Evolutionary conservation across 2,329 filamentous ascomycete genomes (phyloP).

Genomic region (Sporothrix mexicana): DNA sequence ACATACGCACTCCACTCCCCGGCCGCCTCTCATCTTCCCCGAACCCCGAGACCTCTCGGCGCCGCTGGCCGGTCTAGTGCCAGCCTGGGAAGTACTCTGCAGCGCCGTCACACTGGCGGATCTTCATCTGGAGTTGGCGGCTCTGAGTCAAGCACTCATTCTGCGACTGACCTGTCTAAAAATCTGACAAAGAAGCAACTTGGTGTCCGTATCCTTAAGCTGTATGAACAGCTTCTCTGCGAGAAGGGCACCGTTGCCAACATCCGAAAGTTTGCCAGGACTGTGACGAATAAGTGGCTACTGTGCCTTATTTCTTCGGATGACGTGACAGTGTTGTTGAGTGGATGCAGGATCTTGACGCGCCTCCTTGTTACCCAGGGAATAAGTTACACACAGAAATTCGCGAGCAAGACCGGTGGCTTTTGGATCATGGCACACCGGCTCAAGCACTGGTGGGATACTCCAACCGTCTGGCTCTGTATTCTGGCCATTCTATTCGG

Average conservation of each 20-base stretch:
- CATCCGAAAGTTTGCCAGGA: conserved; percentile 87
- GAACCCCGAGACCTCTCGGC: conserved; percentile 55
- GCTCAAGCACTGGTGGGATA: conserved; percentile 86
- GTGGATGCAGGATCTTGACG: conserved; percentile 82
- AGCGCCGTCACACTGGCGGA: conserved; percentile 29
- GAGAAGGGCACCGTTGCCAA: conserved; percentile 69
- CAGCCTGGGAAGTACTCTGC: neutral
- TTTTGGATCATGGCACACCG: conserved; percentile 84
- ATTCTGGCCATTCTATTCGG: conserved; percentile 90
- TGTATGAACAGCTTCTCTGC: conserved; percentile 80
- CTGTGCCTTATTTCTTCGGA: conserved; percentile 88
- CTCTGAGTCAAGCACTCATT: conserved; percentile 21
- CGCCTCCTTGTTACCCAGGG: conserved; percentile 85
- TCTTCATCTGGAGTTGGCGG: neutral
- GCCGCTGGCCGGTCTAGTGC: conserved; percentile 26
- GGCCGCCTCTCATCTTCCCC: conserved; percentile 51
- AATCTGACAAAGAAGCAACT: conserved; percentile 70
- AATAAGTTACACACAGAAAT: conserved; percentile 80
- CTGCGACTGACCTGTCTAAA: conserved; percentile 42
- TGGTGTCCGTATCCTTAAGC: conserved; percentile 74
- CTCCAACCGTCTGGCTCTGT: conserved; percentile 82
- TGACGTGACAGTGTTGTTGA: conserved; percentile 79
- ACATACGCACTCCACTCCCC: conserved; percentile 80
- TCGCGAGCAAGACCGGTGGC: conserved; percentile 81
- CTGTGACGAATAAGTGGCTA: conserved; percentile 97